Evolutionary conservation across 768 basidiomycete species (phyloP).

Genomic region (Pleurotus tuoliensis): DNA sequence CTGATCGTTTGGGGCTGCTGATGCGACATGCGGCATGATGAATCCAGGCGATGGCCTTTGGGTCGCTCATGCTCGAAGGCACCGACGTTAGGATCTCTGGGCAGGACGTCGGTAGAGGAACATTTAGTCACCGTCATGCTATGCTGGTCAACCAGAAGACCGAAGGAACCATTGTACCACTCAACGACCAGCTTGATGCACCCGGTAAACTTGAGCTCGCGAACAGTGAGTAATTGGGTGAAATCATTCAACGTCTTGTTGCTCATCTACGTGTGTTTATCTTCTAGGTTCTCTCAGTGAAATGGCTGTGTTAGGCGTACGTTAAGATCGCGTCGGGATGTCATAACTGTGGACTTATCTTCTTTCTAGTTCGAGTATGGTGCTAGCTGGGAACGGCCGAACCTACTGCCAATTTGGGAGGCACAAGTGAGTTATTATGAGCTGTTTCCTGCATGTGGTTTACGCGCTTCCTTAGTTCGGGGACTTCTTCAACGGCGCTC

Average conservation of each 20-base stretch:
- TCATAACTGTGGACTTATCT: background rate
- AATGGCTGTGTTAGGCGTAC: slow-evolving; percentile 81
- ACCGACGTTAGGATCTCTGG: slow-evolving; percentile 86
- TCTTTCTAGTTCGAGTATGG: slow-evolving; percentile 78
- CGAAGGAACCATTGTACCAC: slow-evolving; percentile 74
- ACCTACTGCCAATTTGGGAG: slow-evolving; percentile 86
- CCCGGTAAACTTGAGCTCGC: slow-evolving; percentile 78
- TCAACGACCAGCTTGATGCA: slow-evolving; percentile 65
- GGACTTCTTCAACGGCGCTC: slow-evolving; percentile 91
- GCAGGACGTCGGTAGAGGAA: slow-evolving; percentile 89
- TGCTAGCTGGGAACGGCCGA: slow-evolving; percentile 82
- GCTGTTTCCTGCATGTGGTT: background rate
- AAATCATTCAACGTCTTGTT: background rate
- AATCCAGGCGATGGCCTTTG: slow-evolving; percentile 78
- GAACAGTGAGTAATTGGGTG: slow-evolving; percentile 56
- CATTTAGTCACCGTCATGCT: slow-evolving; percentile 83
- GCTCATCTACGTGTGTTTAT: background rate
- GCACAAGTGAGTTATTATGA: slow-evolving; percentile 55
- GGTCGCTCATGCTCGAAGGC: slow-evolving; percentile 79
- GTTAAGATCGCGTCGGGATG: slow-evolving; percentile 19
- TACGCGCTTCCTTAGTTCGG: slow-evolving; percentile 53
- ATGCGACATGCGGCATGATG: too few species aligned
- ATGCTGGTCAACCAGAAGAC: slow-evolving; percentile 90
- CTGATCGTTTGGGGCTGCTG: background rate
- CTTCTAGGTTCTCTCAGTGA: slow-evolving; percentile 78